Percentiles rank a stretch among this genome's conserved stretches.
These are phyloP conservation scores for Pseudomassariella vexata DNA, from an alignment of 2,329 filamentous ascomycete genomes.

Conservation along the genomic window DNA sequence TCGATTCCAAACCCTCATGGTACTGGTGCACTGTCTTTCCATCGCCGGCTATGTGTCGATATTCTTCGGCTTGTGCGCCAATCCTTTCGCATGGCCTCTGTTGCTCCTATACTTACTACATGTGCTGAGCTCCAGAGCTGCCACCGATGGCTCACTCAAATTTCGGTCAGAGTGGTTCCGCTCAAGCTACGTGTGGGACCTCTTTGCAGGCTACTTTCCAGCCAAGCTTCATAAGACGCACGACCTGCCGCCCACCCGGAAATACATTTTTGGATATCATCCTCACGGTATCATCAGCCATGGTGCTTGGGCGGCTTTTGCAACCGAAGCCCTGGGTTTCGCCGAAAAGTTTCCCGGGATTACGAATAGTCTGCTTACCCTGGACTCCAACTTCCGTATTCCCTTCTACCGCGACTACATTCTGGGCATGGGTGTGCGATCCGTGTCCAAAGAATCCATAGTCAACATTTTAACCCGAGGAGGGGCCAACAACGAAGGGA, in stretches of 20 bases:
- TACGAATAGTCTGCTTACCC: conserved; percentile 84
- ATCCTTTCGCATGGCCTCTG: conserved; percentile 85
- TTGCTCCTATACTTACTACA: conserved; percentile 74
- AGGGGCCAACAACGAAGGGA: conserved; percentile 71
- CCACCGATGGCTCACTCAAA: conserved; percentile 67
- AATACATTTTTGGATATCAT: conserved; percentile 97
- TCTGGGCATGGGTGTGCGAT: conserved; percentile 79
- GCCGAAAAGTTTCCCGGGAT: conserved; percentile 86
- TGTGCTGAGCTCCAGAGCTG: conserved; percentile 72
- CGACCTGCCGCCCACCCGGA: conserved; percentile 70
- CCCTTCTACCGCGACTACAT: conserved; percentile 93
- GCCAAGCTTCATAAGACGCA: conserved; percentile 81
- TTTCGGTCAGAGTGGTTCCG: conserved; percentile 73
- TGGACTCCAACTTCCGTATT: conserved; percentile 94
- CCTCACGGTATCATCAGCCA: conserved; percentile 97
- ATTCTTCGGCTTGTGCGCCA: conserved; percentile 88
- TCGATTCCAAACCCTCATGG: conserved; percentile 71
- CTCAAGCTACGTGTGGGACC: conserved; percentile 70
- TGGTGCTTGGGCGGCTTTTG: conserved; percentile 89
- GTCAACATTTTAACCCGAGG: conserved; percentile 80
- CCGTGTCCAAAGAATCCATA: conserved; percentile 87
- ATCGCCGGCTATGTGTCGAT: conserved; percentile 66
- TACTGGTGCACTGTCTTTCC: conserved; percentile 66
- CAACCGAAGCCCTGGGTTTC: conserved; percentile 84
- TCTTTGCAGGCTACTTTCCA: conserved; percentile 91